Conservation (phyloP, 768 basidiomycete genomes). For the Rhodocollybia butyracea region DNA sequence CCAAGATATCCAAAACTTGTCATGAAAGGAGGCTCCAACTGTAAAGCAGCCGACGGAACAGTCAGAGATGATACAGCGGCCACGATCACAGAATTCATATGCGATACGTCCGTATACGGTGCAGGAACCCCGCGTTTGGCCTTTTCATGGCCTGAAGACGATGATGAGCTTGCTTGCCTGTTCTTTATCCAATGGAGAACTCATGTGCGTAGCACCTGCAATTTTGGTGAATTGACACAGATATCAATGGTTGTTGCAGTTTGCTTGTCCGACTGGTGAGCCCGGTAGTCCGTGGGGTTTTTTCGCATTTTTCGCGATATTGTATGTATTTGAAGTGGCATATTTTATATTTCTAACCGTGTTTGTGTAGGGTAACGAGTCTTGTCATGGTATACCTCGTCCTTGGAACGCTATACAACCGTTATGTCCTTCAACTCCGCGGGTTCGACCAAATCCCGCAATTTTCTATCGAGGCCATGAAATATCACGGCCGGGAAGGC, state of each 20-base stretch:
- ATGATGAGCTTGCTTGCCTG: conserved; percentile 65
- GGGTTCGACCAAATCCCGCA: conserved; percentile 75
- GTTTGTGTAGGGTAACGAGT: conserved; percentile 45
- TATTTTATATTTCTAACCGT: background rate
- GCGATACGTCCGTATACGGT: conserved; percentile 62
- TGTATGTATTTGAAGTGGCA: conserved; percentile 38
- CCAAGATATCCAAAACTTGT: conserved; percentile 45
- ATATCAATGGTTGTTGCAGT: conserved; percentile 30
- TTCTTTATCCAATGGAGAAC: conserved; percentile 86
- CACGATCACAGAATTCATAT: conserved; percentile 73
- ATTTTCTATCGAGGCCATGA: conserved; percentile 50
- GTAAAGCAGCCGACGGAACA: conserved; percentile 40
- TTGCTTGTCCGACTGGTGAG: conserved; percentile 71
- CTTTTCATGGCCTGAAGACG: conserved; percentile 63
- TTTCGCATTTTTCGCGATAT: conserved; percentile 51
- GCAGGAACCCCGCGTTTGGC: conserved; percentile 54
- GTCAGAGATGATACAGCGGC: conserved; percentile 46
- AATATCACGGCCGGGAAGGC: conserved; percentile 43
- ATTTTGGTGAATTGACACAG: background rate
- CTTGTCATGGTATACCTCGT: conserved; percentile 63
- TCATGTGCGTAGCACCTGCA: conserved; percentile 43
- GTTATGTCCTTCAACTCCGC: conserved; percentile 65
- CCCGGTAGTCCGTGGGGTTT: conserved; percentile 47
- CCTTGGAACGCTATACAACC: conserved; percentile 73
- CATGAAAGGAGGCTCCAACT: conserved; percentile 62